Base-by-base conservation (phyloP, 2,329 filamentous ascomycete species). In the Eurotiales sp. region DNA sequence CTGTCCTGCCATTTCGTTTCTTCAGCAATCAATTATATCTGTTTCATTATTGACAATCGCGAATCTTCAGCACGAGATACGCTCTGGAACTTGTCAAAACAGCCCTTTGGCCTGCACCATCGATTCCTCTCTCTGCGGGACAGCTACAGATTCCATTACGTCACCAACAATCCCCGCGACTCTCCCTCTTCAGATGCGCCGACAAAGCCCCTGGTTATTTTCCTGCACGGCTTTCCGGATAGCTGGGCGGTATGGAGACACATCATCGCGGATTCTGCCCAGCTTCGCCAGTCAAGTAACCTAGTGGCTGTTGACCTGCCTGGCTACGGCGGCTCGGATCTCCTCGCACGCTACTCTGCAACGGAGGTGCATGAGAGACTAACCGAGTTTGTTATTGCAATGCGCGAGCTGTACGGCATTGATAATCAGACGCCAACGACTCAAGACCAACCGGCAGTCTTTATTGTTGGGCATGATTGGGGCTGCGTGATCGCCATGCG, bases 211-310 rank as follows among this genome's bases (percentile, higher is more conserved):
- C 62, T 82, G 14, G 70, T 79, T 21, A 71, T 83, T 36, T 78
- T 82, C 57, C 66, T 83, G 15, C 80, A 83, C 61, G 80, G 81
- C 32, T 84, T 82, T 53, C 81, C 81, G 6, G 80, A 84, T 58
- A 81, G 78, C 51, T 81, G 72, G 64, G 70, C 75, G 10, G 64
- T 83, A 46, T 84, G 79, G 78, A 71, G 72, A 41, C 66, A 75
- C 46, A 63, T 80, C 21, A 64, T 82, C n/a, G n/a, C n/a, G 17
- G 63, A 64, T 34, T 74, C 73, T 0, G 53, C 67, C 8, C 58
- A 64, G 8, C 58, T 75, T 8, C 63, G 66, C 22, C 53, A 69
- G 22, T 57, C 69, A 6, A 71, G 75, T 17, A 73, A 72, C 17
- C 57, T 82, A 6, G 72, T 83, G 27, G 79, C 78, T 0, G 68